These are phyloP conservation scores for Candida fluviatilis DNA, from an alignment of 805 yeast genomes.

Conservation along the genomic window DNA sequence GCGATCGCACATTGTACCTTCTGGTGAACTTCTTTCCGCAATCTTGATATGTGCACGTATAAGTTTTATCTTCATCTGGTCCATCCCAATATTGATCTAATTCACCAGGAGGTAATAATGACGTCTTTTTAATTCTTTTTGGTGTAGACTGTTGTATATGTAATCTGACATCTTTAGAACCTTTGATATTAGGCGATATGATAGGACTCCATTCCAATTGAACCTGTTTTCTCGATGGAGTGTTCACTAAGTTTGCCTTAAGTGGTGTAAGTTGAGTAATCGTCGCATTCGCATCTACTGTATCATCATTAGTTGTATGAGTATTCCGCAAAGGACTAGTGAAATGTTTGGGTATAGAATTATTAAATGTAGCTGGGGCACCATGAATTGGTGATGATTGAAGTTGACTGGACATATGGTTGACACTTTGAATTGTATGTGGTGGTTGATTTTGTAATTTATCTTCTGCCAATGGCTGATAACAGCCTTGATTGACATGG, in stretches of 20 bases:
- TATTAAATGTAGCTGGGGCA: slow-evolving; percentile 17
- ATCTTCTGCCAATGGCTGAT: slow-evolving; percentile 1
- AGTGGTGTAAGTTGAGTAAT: slow-evolving; percentile 38
- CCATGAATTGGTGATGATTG: slow-evolving; percentile 22
- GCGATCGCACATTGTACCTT: slow-evolving; percentile 89
- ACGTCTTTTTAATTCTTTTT: slow-evolving; percentile 49
- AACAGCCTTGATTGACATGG: slow-evolving; percentile 1
- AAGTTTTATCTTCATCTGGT: slow-evolving; percentile 67
- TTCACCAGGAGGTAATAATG: slow-evolving; percentile 84
- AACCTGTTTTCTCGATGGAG: slow-evolving; percentile 31
- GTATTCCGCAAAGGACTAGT: slow-evolving; percentile 17
- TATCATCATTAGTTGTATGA: slow-evolving; percentile 21
- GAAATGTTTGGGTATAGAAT: slow-evolving; percentile 29
- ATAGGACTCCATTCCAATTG: slow-evolving; percentile 43
- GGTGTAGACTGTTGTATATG: slow-evolving; percentile 42
- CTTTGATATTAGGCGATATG: slow-evolving; percentile 32
- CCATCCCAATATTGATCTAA: slow-evolving; percentile 81
- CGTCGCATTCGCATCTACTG: slow-evolving; percentile 38
- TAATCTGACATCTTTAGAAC: slow-evolving; percentile 16
- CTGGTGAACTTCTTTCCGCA: slow-evolving; percentile 86
- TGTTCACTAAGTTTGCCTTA: slow-evolving; percentile 28
- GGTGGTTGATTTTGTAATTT: slow-evolving; percentile 1
- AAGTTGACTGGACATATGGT: slow-evolving; percentile 8
- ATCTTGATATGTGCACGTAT: slow-evolving; percentile 66
- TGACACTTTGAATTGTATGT: background rate